phyloP scores from a whole-genome alignment of 2,329 filamentous ascomycete genomes.

The Colletotrichum eleusines region DNA sequence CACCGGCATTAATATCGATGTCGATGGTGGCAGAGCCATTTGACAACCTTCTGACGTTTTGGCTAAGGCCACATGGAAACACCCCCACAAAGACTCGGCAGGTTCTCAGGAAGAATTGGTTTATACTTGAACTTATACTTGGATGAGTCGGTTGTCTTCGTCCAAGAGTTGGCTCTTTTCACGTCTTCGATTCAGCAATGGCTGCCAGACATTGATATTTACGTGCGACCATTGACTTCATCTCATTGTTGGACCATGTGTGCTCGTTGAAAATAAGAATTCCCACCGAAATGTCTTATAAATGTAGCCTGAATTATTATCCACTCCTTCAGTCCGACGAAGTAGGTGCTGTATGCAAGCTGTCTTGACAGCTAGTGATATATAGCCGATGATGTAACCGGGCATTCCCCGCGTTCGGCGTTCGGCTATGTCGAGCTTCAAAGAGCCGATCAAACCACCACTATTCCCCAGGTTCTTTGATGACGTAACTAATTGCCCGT shows the following conservation, averaged over 20 bases:
- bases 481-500: constrained; percentile 8
- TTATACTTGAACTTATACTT: neutral
- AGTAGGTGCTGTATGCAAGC: neutral
- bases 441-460: neutral
- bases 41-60: neutral
- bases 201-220: neutral
- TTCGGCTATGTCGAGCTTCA: constrained; percentile 4
- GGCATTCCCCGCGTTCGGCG: neutral
- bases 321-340: neutral
- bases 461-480: neutral
- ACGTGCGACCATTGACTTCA: neutral
- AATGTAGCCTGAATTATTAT: neutral
- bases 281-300: neutral
- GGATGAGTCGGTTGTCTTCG: neutral
- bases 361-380: neutral
- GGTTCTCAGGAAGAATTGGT: neutral
- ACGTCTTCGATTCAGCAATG: neutral
- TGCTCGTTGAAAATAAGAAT: neutral
- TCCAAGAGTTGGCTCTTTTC: neutral
- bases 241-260: neutral
- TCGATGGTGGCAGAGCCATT: constrained; percentile 34
- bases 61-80: neutral
- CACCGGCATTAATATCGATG: constrained; percentile 77
- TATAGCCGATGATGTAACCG: constrained; percentile 20
- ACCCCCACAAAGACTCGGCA: neutral